These are phyloP conservation scores for Triticum timopheevii DNA, from an alignment of 176 grass and related monocot species.

Conservation along the genomic window DNA sequence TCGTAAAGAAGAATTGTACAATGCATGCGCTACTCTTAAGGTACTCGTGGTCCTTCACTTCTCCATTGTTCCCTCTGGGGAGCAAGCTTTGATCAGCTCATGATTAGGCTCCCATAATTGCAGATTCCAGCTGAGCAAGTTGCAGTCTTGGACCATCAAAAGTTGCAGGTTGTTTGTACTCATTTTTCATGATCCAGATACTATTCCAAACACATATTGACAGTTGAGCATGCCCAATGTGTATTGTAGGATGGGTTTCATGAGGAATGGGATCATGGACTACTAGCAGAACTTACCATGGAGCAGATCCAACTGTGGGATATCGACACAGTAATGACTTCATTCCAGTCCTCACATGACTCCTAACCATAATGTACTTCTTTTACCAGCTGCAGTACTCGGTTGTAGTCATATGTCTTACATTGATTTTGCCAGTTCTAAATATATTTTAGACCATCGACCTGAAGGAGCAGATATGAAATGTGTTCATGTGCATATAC, in stretches of 20 bases:
- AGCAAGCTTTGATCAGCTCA: background rate
- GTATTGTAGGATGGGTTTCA: slow-evolving; percentile 76
- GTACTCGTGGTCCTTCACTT: slow-evolving; percentile 20
- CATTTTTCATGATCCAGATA: background rate
- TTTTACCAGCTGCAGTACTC: background rate
- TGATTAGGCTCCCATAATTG: background rate
- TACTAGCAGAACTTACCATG: slow-evolving; percentile 62
- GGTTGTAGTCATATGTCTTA: background rate
- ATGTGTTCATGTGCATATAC: background rate
- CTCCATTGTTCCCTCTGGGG: background rate
- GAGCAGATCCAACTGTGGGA: slow-evolving; percentile 50
- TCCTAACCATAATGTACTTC: background rate
- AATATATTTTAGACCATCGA: background rate
- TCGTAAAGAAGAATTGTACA: slow-evolving; percentile 73
- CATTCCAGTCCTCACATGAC: background rate
- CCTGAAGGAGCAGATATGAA: background rate
- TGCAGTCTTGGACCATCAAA: slow-evolving; percentile 67
- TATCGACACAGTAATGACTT: slow-evolving; percentile 68
- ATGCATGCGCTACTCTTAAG: slow-evolving; percentile 58
- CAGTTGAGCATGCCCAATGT: background rate
- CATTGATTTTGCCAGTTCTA: background rate
- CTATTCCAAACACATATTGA: background rate
- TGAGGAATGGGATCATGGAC: slow-evolving; percentile 69
- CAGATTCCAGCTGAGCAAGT: slow-evolving; percentile 75
- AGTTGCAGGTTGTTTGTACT: slow-evolving; percentile 56